Base-by-base conservation (phyloP, 495 filamentous ascomycete species). In the Hypoxylon perforatum region DNA sequence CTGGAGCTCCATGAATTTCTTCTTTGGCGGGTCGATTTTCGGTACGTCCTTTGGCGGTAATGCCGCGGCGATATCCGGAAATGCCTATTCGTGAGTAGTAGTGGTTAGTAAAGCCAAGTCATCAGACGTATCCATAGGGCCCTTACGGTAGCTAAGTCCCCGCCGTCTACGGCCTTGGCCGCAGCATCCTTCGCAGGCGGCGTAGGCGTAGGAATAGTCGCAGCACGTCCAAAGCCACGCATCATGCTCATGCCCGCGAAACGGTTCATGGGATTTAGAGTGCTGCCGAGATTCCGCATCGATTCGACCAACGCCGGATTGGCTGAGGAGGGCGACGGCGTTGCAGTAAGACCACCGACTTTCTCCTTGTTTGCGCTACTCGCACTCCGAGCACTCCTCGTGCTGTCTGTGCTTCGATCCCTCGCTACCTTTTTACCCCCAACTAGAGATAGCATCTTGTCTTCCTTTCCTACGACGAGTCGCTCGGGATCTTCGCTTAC, bases 251-350 rank as follows among this genome's bases (percentile, higher is more conserved):
- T 88, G 17, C 89, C 85, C 1, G 82, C 79, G 30, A 97, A 85
- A 48, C 92, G 85, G 44, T 89, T 92, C 65, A 97, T 86, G 0
- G 93, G 93, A 64, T 97, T 97, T 11, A 97, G 78, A 2, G 90
- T 88, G 69, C 85, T 95, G 18, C 92, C 90, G 30, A 97, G 85
- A 65, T 86, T 92, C n/a, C 91, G 86, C 85, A 96, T 88, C 1
- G 90, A 91, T 65, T 95, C 92, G 0, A 94, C 83, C 10, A 85
- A 69, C 3, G 91, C 90, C 38, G 85, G 82, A 49, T 81, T 85
- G 12, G 77, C 67, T 14, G 85, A 82, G 19, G 78, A 72, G 2
- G 76, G 70, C 11, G 75, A 62, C n/a, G 78, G 64, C 12, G 72
- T 65, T 49, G 61, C 57, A 17, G 74, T 73, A 0, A 57, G 12